Conservation (phyloP, 176 grass and related monocot species). For the Oryza meridionalis region DNA sequence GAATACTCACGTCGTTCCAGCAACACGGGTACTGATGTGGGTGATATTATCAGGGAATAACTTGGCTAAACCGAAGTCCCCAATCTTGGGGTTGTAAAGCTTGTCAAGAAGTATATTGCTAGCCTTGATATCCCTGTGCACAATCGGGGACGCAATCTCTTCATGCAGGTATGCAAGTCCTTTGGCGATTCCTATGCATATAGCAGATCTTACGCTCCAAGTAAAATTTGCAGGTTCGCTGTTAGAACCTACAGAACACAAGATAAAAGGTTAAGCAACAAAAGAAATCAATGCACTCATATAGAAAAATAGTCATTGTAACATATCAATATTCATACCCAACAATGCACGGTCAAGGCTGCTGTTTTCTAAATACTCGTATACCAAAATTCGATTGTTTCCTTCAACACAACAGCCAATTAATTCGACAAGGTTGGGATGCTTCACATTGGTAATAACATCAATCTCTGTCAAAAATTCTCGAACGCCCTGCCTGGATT, state of each 20-base stretch:
- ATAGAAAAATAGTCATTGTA: background rate
- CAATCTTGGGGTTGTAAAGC: conserved; percentile 78
- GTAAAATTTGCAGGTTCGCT: conserved; percentile 71
- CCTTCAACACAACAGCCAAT: conserved; percentile 85
- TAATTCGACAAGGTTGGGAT: conserved; percentile 90
- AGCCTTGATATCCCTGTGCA: conserved; percentile 97
- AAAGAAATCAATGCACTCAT: background rate
- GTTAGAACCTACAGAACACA: conserved; percentile 56
- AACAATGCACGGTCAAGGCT: conserved; percentile 83
- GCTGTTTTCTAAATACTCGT: conserved; percentile 80
- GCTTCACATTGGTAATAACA: conserved; percentile 78
- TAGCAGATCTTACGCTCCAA: conserved; percentile 75
- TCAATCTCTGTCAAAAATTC: conserved; percentile 98
- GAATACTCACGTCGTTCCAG: conserved; percentile 89
- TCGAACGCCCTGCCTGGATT: conserved; percentile 83
- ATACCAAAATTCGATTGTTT: conserved; percentile 81
- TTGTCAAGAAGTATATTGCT: conserved; percentile 88
- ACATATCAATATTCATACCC: conserved; percentile 50
- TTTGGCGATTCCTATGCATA: conserved; percentile 69
- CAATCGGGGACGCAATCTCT: conserved; percentile 70
- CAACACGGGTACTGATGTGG: conserved; percentile 91
- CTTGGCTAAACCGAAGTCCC: conserved; percentile 94
- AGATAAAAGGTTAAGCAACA: conserved; percentile 19
- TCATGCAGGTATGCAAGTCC: conserved; percentile 88
- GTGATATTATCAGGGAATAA: conserved; percentile 96